Evolutionary conservation across 2,329 filamentous ascomycete genomes (phyloP).

Genomic region (Knoxdaviesia capensis): DNA sequence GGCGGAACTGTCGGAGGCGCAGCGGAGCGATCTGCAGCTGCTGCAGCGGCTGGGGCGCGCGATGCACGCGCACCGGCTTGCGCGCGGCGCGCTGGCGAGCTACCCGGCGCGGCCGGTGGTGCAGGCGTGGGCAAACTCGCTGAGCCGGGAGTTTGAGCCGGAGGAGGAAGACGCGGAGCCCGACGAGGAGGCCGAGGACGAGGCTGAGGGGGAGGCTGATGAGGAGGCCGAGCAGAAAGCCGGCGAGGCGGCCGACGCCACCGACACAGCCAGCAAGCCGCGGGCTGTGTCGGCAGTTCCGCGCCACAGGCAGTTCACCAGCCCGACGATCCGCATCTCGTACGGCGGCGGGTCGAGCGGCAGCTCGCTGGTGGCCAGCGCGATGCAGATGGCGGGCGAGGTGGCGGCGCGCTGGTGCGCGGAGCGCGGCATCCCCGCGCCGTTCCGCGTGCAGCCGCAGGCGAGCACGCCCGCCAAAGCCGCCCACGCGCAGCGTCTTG

Average conservation of each 20-base stretch:
- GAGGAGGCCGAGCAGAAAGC: no score
- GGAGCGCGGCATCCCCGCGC: slow-evolving; percentile 34
- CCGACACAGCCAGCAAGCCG: background rate
- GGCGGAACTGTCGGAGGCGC: slow-evolving; percentile 18
- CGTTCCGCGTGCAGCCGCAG: slow-evolving; percentile 28
- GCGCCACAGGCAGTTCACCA: slow-evolving; percentile 15
- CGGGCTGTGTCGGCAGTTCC: background rate
- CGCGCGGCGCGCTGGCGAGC: slow-evolving; percentile 27
- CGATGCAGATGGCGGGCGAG: slow-evolving; percentile 42
- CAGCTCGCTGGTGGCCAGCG: slow-evolving; percentile 15
- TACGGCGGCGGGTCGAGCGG: slow-evolving; percentile 9
- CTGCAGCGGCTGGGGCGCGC: slow-evolving; percentile 27
- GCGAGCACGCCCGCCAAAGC: slow-evolving; percentile 12
- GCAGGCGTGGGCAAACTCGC: no score
- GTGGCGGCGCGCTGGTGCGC: slow-evolving; percentile 40
- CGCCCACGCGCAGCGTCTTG: slow-evolving; percentile 11
- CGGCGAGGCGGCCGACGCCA: background rate
- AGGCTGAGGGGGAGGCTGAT: no score
- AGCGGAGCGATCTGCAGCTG: slow-evolving; percentile 24
- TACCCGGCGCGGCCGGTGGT: slow-evolving; percentile 23
- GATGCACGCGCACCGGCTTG: slow-evolving; percentile 20
- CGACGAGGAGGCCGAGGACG: slow-evolving; percentile 1
- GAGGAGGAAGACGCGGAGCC: slow-evolving; percentile 8
- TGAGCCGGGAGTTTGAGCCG: slow-evolving; percentile 19
- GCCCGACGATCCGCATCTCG: slow-evolving; percentile 26